Evolutionary conservation across 768 basidiomycete species (phyloP), one percentile per base, ranked within the genome.

Genomic region (Neoboletus subvelutipes): DNA sequence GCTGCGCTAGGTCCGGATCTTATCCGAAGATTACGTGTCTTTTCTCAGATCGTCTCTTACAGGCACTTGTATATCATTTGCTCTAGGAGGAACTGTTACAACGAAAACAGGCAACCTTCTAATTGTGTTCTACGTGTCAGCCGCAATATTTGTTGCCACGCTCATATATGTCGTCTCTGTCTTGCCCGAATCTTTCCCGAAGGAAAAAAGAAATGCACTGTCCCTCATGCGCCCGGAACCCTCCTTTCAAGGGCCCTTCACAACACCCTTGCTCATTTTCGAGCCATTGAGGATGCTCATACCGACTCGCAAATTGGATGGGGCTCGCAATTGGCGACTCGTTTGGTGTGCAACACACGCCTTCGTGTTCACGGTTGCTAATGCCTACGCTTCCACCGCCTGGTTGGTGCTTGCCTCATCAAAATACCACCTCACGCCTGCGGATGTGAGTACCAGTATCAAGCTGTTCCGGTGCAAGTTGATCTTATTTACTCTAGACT

Each of bases 181-280:
- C 24, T 63, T 74, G 4, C 72, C 73, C 1, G 73, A 75, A 56
- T 66, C 73, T 12, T 68, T 74, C 22, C 59, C 67, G 0, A 51
- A 71, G 34, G 59, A 64, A 13, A 69, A 65, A 28, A 59, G 66
- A 20, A 59, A 61, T 0, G 59, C 59, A 28, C 48, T 70, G 1
- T 62, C 56, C 4, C 45, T 20, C 15, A 49, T 61, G 42, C 52
- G 36, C 3, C 24, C 10, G 5, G 64, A 55, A 15, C 24, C 48
- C 22, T 42, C 53, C 13, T 3, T 3, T 1, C 43, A 46, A 5
- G 18, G 33, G 11, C n/a, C 5, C 11, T 29, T 61, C 2, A 13
- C 28, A 28, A 29, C 26, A 10, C 20, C 36, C 13, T 39, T 61
- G 5, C 40, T 55, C 36, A 33, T 68, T 12, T 62, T 74, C 7